A percentile compares a stretch with the other conserved stretches of the same genome.
Evolutionary conservation across 345 rosid genomes (phyloP).

Genomic region (Eucalyptus tenuipes): DNA sequence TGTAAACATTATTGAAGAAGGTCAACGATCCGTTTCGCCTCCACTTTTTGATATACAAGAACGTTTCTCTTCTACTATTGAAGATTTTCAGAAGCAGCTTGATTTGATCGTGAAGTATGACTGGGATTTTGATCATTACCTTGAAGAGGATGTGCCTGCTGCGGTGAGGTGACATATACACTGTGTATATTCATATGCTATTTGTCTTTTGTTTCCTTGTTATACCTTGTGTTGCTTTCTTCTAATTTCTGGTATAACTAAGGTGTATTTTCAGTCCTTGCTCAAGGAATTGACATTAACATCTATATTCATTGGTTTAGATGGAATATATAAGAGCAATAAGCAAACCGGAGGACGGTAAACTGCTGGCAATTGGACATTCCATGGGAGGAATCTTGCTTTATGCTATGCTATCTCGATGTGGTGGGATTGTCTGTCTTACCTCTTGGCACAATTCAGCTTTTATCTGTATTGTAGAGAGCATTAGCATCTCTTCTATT

Average conservation of each 20-base stretch:
- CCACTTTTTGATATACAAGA: conserved; percentile 75
- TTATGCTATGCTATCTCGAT: conserved; percentile 47
- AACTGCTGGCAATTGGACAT: conserved; percentile 62
- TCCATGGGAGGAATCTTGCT: conserved; percentile 85
- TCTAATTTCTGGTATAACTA: neutral
- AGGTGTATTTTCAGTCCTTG: neutral
- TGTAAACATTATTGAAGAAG: conserved; percentile 69
- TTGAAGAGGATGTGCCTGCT: conserved; percentile 96
- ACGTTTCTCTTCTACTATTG: conserved; percentile 64
- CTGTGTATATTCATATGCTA: neutral
- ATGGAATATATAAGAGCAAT: conserved; percentile 48
- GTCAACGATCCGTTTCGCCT: conserved; percentile 75
- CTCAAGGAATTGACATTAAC: neutral
- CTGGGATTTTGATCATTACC: conserved; percentile 94
- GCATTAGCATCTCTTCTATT: neutral
- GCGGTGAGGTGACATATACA: conserved; percentile 73
- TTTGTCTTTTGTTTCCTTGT: neutral
- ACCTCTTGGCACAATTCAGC: neutral
- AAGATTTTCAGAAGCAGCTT: conserved; percentile 89
- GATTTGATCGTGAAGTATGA: conserved; percentile 80
- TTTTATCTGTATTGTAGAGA: neutral
- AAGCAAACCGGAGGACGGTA: conserved; percentile 53
- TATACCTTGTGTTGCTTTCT: neutral
- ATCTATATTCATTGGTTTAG: conserved; percentile 11
- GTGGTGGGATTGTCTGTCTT: conserved; percentile 23